Conservation (phyloP, 208 protist species). For the Trypanosoma scelopori region DNA sequence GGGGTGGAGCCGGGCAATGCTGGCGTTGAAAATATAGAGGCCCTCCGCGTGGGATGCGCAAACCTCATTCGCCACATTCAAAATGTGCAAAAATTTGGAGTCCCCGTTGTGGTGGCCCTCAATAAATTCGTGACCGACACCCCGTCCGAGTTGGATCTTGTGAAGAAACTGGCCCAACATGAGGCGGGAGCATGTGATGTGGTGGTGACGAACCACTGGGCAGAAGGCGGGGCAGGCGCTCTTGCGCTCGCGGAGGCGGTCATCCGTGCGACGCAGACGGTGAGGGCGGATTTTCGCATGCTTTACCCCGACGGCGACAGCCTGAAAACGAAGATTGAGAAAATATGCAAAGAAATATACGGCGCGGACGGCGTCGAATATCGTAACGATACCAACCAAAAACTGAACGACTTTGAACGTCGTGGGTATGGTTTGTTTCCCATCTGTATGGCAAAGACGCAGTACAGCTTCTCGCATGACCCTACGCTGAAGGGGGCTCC, state of each 20-base stretch:
- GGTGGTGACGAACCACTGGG: conserved; percentile 93
- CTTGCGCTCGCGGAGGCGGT: conserved; percentile 88
- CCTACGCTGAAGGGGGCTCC: conserved; percentile 89
- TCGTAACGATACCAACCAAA: conserved; percentile 80
- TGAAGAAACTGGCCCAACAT: conserved; percentile 60
- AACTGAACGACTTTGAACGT: conserved; percentile 85
- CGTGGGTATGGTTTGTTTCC: conserved; percentile 84
- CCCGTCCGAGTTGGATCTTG: conserved; percentile 82
- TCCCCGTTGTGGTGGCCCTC: conserved; percentile 95
- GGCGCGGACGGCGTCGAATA: conserved; percentile 91
- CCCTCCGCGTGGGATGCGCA: conserved; percentile 78
- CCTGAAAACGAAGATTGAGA: conserved; percentile 97
- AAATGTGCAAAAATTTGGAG: conserved; percentile 95
- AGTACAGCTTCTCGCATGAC: conserved; percentile 95
- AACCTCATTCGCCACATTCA: conserved; percentile 94
- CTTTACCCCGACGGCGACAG: conserved; percentile 87
- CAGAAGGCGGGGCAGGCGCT: conserved; percentile 90
- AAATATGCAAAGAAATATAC: conserved; percentile 96
- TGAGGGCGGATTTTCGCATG: conserved; percentile 86
- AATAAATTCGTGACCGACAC: conserved; percentile 95
- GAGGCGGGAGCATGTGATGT: conserved; percentile 89
- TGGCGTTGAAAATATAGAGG: conserved; percentile 83
- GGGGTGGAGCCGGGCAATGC: conserved; percentile 80
- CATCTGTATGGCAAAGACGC: conserved; percentile 99
- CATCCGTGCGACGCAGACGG: conserved; percentile 54